Evolutionary conservation across 768 basidiomycete genomes (phyloP).

Genomic region (Leucogyrophana mollusca): DNA sequence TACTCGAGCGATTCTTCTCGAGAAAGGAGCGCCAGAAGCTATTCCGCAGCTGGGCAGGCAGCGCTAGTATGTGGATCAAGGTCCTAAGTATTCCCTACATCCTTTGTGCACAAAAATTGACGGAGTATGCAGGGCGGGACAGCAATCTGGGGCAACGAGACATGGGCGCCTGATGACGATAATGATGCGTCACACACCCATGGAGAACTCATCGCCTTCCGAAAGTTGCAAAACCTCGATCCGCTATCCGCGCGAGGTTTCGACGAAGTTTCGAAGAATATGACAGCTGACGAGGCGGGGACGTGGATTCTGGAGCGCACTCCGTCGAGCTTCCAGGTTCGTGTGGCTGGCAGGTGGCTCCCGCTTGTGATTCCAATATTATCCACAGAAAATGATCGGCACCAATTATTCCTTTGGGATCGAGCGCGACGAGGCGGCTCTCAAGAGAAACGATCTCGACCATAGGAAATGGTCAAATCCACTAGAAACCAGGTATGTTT

Average conservation of each 20-base stretch:
- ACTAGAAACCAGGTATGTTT: constrained; percentile 64
- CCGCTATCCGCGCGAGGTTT: constrained; percentile 3
- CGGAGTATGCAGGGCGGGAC: constrained; percentile 63
- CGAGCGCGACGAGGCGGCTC: constrained; percentile 65
- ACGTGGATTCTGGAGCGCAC: constrained; percentile 83
- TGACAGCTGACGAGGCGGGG: constrained; percentile 76
- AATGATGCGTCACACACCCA: constrained; percentile 56
- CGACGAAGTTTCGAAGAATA: constrained; percentile 43
- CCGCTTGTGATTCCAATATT: neutral
- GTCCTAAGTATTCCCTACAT: constrained; percentile 29
- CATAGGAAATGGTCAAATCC: constrained; percentile 92
- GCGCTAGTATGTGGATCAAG: constrained; percentile 93
- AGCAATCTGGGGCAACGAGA: constrained; percentile 76
- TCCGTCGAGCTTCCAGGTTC: constrained; percentile 75
- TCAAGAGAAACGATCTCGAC: constrained; percentile 69
- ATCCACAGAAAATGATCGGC: constrained; percentile 68
- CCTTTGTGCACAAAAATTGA: neutral
- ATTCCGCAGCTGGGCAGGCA: constrained; percentile 94
- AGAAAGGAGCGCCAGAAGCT: constrained; percentile 83
- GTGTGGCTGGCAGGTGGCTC: constrained; percentile 7
- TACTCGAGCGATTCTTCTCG: constrained; percentile 88
- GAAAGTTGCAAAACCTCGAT: constrained; percentile 27
- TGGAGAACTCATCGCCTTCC: constrained; percentile 83
- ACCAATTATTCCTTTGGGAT: constrained; percentile 89
- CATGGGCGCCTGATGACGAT: constrained; percentile 79